Conservation (phyloP, 768 basidiomycete species). For the Boletus vermiculosoides region DNA sequence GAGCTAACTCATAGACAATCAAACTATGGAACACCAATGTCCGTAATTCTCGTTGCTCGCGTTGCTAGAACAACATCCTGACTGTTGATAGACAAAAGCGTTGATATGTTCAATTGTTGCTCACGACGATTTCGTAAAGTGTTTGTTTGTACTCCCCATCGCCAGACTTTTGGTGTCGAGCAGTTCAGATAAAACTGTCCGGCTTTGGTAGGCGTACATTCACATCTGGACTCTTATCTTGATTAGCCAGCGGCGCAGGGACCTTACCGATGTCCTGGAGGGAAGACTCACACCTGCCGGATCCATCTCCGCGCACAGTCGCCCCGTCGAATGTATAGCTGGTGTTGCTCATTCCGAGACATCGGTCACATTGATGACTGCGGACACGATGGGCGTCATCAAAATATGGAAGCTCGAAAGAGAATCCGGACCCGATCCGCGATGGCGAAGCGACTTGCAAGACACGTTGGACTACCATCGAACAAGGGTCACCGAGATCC, state of each 20-base stretch:
- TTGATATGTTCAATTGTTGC: slow-evolving; percentile 69
- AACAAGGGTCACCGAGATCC: slow-evolving; percentile 77
- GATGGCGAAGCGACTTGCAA: slow-evolving; percentile 52
- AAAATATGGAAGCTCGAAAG: slow-evolving; percentile 70
- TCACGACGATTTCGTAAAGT: slow-evolving; percentile 91
- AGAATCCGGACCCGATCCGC: slow-evolving; percentile 38
- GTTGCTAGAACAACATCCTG: background rate
- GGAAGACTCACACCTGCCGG: slow-evolving; percentile 51
- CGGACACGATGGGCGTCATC: slow-evolving; percentile 90
- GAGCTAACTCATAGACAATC: slow-evolving; percentile 58
- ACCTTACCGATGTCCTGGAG: slow-evolving; percentile 49
- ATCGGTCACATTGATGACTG: slow-evolving; percentile 66
- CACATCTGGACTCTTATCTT: background rate
- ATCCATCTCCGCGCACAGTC: slow-evolving; percentile 78
- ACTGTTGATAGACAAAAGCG: slow-evolving; percentile 57
- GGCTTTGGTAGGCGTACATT: slow-evolving; percentile 67
- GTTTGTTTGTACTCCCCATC: slow-evolving; percentile 66
- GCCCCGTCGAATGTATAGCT: slow-evolving; percentile 81
- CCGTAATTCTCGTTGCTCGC: slow-evolving; percentile 3
- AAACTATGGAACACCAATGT: slow-evolving; percentile 84
- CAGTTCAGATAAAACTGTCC: slow-evolving; percentile 84
- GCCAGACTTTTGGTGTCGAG: slow-evolving; percentile 74
- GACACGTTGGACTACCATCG: slow-evolving; percentile 71
- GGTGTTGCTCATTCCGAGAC: slow-evolving; percentile 48
- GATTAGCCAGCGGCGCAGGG: slow-evolving; percentile 47